Percentiles rank a stretch among this genome's conserved stretches.
phyloP scores from a whole-genome alignment of 768 basidiomycete species.

The Leccinum fibrillosum region DNA sequence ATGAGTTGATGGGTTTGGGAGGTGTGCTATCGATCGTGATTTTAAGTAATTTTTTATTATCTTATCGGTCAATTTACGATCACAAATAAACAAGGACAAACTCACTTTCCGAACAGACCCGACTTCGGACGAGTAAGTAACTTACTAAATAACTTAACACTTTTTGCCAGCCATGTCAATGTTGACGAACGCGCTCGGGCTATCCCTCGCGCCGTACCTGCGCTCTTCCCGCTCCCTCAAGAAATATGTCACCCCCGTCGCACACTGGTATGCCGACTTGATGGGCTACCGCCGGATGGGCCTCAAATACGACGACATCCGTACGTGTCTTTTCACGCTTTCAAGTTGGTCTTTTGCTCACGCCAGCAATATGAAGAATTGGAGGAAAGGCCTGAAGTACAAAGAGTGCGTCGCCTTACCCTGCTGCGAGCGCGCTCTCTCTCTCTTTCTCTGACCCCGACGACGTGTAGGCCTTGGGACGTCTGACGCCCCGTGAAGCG shows the following conservation, averaged over 20 bases:
- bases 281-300: conserved; percentile 86
- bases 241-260: conserved; percentile 70
- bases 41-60: conserved; percentile 8
- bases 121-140: neutral
- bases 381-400: conserved; percentile 75
- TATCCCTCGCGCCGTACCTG: conserved; percentile 75
- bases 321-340: conserved; percentile 47
- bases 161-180: neutral
- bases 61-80: conserved; percentile 24
- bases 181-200: conserved; percentile 50
- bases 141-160: too few species aligned
- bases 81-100: conserved; percentile 42
- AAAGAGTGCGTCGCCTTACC: conserved; percentile 53
- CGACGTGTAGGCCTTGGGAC: conserved; percentile 65
- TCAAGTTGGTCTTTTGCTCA: neutral
- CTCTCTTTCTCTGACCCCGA: neutral
- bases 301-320: conserved; percentile 91
- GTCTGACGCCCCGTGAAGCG: conserved; percentile 72
- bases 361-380: conserved; percentile 43
- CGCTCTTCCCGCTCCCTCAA: conserved; percentile 65
- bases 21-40: conserved; percentile 8
- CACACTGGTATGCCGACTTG: conserved; percentile 77
- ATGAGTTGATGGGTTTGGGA: conserved; percentile 13
- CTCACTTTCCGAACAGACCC: conserved; percentile 25
- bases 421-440: neutral